A percentile compares a stretch with the other conserved stretches of the same genome.
Conservation (phyloP, 441 rosid genomes). For the Breynia disticha region DNA sequence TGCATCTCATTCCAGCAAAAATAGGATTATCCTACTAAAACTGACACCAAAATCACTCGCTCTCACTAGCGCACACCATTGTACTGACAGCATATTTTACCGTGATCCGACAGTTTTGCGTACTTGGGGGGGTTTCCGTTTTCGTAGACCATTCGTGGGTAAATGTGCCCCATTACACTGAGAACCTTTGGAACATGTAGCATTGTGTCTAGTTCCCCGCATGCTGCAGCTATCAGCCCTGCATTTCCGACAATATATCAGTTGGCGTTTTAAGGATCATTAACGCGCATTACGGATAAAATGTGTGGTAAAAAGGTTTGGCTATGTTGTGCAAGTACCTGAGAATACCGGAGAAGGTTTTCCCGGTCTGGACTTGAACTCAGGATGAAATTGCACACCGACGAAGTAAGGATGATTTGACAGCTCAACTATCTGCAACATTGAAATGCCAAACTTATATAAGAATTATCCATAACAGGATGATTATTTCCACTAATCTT, state of each 20-base stretch:
- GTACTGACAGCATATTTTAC: conserved; percentile 31
- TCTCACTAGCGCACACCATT: conserved; percentile 43
- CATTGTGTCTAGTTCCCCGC: conserved; percentile 51
- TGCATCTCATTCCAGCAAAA: not conserved
- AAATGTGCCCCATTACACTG: conserved; percentile 25
- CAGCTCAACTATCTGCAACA: conserved; percentile 65
- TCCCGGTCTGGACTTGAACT: conserved; percentile 90
- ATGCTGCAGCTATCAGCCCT: conserved; percentile 87
- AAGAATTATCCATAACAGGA: not conserved
- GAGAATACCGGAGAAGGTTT: conserved; percentile 77
- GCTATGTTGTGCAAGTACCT: conserved; percentile 32
- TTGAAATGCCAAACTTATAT: conserved; percentile 14
- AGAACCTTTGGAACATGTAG: conserved; percentile 22
- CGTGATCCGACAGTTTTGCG: conserved; percentile 37
- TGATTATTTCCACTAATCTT: not conserved
- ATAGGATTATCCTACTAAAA: not conserved
- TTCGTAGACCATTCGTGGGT: conserved; percentile 24
- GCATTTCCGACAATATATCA: not conserved
- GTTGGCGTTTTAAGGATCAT: not conserved
- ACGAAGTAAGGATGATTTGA: conserved; percentile 74
- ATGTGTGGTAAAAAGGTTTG: not conserved
- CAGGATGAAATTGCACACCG: conserved; percentile 95
- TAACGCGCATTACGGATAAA: not conserved
- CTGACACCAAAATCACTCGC: conserved; percentile 7
- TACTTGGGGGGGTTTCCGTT: conserved; percentile 49